Base-by-base conservation (phyloP, 148 eudicot genomes). In the Persicaria tinctoria region DNA sequence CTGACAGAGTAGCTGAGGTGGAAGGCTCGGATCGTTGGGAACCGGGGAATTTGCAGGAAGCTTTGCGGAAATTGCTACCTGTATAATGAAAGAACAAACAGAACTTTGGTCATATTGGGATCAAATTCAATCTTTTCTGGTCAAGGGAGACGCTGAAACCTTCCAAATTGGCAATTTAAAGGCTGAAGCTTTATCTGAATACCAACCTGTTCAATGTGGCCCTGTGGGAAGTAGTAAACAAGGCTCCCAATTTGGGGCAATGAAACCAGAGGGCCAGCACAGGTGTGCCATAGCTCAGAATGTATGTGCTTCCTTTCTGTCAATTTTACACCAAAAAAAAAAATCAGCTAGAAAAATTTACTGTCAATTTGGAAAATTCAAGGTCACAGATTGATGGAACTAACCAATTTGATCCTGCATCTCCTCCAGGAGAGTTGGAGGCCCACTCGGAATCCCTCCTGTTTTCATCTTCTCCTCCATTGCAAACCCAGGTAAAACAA, bases 241-340 rank as follows among this genome's bases (percentile, higher is more conserved):
- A 84, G 91, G 74, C 86, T 86, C 50, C 91, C 91, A 62, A 82
- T 75, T 59, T 85, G 68, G 47, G 89, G 91, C 51, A 88, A 82
- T 59, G 89, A 88, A 69, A 88, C 89, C 62, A 88, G 89, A 81
- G 91, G 91, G 72, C 91, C 91, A 27, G 91, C 91, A 79, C 91
- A 88, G 9, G 89, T 89, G 78, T 88, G 91, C 91, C 91, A 88
- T 50, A 88, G 89, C 79, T 88, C 91, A 75, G 89, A 88, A 76
- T 88, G 41, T 32, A 32, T 32, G 41, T 32, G 41, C 41, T 32
- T 32, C 41, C 41, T 32, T 32, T 32, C 41, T 32, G 41, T 32
- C 41, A 32, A 32, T 32, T 32, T 32, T 32, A 32, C 41, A 32
- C 3, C 0, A 32, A 32, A 32, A 32, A 32, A 0, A 32, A 32